Evolutionary conservation across 805 yeast genomes (phyloP), one percentile per base, ranked within the genome.

Genomic region (Saccharomycopsis schoenii): DNA sequence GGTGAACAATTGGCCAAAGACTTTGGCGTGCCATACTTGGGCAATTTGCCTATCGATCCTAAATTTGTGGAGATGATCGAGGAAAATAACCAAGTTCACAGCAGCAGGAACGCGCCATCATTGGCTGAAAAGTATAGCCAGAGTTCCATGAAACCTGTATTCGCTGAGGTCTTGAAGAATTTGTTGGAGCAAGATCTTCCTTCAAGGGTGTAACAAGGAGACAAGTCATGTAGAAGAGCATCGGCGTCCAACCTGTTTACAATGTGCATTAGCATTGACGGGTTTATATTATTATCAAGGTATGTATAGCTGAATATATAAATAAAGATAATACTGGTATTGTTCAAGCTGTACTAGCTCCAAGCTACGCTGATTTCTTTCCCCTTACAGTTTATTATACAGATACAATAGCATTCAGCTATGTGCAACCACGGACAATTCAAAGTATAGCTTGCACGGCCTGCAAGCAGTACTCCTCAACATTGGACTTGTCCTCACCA

Each of bases 41-140:
- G 98, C 0, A 83, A 84, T 59, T 84, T 94, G 4, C 99, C 99
- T 0, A 89, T 94, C 34, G 98, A 94, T 69, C 98, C 99, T 1
- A 79, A 78, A 57, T 94, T 96, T 74, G 93, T 89, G 42, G 90
- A 89, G 66, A 72, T 90, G 77, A 83, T 94, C n/a, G 99, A 94
- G 71, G 76, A 74, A 60, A 85, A 84, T 66, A 71, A 76, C n/a
- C n/a, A n/a, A n/a, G n/a, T n/a, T 58, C 76, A 77, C 60, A 67
- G 71, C 36, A 64, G 67, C 2, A 67, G 69, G 19, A 68, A 68
- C n/a, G 15, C 37, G 36, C 36, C 52, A 14, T 41, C 47, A 3
- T 65, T 81, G 51, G 66, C 75, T 1, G 73, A 75, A 14, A 66
- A 73, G 51, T 82, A 80, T 64, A 61, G 68, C 43, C 64, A 65